Percentiles rank a stretch among this genome's conserved stretches.
Evolutionary conservation across 495 filamentous ascomycete genomes (phyloP).

Genomic region (Annulohypoxylon moriforme): DNA sequence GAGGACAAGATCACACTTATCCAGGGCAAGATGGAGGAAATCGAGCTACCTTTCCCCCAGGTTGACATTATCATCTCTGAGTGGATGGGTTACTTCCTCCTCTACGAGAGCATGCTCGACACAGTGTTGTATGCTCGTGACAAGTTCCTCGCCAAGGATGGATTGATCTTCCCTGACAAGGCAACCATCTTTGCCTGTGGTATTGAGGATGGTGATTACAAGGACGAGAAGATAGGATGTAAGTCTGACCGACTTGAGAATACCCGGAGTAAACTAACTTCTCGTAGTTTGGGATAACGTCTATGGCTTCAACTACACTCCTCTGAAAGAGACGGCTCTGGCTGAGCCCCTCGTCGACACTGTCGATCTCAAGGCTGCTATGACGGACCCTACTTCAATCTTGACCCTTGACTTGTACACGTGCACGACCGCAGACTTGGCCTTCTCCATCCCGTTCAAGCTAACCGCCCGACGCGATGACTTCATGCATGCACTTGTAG

Average conservation of each 20-base stretch:
- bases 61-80: slow-evolving; percentile 97
- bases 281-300: slow-evolving; percentile 80
- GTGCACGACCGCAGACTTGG: slow-evolving; percentile 70
- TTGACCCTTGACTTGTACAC: slow-evolving; percentile 79
- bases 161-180: slow-evolving; percentile 92
- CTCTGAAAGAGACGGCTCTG: slow-evolving; percentile 75
- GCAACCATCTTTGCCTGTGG: slow-evolving; percentile 87
- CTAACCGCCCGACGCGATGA: slow-evolving; percentile 82
- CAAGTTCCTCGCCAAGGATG: slow-evolving; percentile 77
- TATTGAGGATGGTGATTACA: slow-evolving; percentile 86
- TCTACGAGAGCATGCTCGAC: slow-evolving; percentile 96
- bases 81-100: slow-evolving; percentile 96
- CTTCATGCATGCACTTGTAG: slow-evolving; percentile 93
- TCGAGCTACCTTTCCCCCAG: slow-evolving; percentile 78
- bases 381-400: slow-evolving; percentile 76
- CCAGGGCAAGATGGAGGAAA: slow-evolving; percentile 93
- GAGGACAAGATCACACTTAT: slow-evolving; percentile 80
- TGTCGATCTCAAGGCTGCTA: slow-evolving; percentile 77
- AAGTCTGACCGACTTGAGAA: slow-evolving; percentile 44
- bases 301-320: slow-evolving; percentile 81
- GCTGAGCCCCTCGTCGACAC: slow-evolving; percentile 78
- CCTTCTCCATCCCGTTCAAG: slow-evolving; percentile 72
- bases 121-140: slow-evolving; percentile 91
- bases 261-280: slow-evolving; percentile 41
- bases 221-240: slow-evolving; percentile 77